phyloP scores from a whole-genome alignment of 2,329 filamentous ascomycete species.

The Didymella keratinophila region DNA sequence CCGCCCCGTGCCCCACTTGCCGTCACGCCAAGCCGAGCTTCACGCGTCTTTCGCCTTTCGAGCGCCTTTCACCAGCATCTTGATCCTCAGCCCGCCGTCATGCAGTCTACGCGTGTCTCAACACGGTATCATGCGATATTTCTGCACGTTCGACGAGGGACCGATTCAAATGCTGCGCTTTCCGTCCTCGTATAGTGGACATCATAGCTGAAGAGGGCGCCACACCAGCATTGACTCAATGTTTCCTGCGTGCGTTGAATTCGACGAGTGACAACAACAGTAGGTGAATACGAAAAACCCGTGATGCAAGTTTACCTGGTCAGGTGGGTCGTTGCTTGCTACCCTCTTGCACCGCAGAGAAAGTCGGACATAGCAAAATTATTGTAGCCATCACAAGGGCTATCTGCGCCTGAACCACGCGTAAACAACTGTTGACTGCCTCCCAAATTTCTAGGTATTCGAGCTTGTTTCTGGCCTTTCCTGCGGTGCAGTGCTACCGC shows the following conservation, averaged over 20 bases:
- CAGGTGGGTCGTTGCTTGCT: neutral
- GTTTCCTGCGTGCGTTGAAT: neutral
- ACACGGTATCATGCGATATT: neutral
- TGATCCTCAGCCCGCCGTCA: neutral
- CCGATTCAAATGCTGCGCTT: neutral
- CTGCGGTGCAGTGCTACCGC: too few relatives aligned
- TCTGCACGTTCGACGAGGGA: too few relatives aligned
- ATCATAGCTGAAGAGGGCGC: neutral
- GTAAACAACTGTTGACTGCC: too few relatives aligned
- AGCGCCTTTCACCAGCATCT: neutral
- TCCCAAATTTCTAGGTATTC: too few relatives aligned
- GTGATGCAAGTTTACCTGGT: neutral
- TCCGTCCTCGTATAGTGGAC: neutral
- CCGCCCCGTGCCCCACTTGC: slow-evolving; percentile 9
- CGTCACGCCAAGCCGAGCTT: slow-evolving; percentile 13
- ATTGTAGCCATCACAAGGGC: too few relatives aligned
- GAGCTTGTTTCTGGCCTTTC: too few relatives aligned
- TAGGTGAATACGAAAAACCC: neutral
- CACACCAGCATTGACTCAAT: neutral
- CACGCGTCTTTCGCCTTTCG: neutral
- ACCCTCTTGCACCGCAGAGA: too few relatives aligned
- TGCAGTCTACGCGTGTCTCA: neutral
- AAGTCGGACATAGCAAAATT: too few relatives aligned
- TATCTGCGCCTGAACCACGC: too few relatives aligned
- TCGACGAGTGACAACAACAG: neutral